Conservation (phyloP, 306 rosid genomes). For the Prinsepia uniflora region DNA sequence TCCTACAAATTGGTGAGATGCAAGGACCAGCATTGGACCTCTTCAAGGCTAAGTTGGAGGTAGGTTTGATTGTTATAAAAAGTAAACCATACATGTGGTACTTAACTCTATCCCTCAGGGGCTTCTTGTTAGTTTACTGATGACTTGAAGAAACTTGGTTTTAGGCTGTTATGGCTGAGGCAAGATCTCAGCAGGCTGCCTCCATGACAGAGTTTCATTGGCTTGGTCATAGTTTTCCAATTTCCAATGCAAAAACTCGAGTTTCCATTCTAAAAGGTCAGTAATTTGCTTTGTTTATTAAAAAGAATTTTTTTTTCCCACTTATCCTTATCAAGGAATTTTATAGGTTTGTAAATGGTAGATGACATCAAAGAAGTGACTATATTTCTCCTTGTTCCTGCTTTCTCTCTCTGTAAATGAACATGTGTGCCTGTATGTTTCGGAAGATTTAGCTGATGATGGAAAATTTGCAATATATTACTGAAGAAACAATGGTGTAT, state of each 20-base stretch:
- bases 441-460: neutral
- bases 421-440: neutral
- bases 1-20: conserved; percentile 86
- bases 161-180: conserved; percentile 98
- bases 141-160: conserved; percentile 23
- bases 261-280: conserved; percentile 88
- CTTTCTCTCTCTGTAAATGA: no score
- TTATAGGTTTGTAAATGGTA: no score
- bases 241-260: conserved; percentile 92
- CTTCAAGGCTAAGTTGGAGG: conserved; percentile 93
- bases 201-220: conserved; percentile 95
- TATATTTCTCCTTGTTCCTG: no score
- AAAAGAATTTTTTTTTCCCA: neutral
- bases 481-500: neutral
- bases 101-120: neutral
- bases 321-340: neutral
- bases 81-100: conserved; percentile 2
- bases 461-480: neutral
- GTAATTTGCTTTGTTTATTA: conserved; percentile 17
- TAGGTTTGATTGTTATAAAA: conserved; percentile 33
- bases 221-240: conserved; percentile 95
- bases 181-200: conserved; percentile 99
- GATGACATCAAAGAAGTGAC: no score
- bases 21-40: conserved; percentile 99
- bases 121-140: conserved; percentile 7